phyloP scores from a whole-genome alignment of 2,329 filamentous ascomycete species.

The Coniella vitis region DNA sequence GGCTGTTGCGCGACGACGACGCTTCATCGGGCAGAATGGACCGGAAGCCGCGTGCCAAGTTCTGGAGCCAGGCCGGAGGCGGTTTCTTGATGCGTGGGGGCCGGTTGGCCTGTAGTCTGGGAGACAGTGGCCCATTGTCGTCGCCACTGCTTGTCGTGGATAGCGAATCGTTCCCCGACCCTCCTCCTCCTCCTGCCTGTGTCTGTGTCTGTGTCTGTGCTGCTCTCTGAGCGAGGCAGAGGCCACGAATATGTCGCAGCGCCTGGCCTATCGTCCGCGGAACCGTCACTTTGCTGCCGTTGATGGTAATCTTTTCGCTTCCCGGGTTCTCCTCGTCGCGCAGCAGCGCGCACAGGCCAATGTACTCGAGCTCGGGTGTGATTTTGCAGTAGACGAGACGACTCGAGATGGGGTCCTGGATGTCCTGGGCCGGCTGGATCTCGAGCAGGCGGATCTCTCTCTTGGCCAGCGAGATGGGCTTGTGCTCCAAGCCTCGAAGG shows the following conservation, averaged over 20 bases:
- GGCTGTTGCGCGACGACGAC: background rate
- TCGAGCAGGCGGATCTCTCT: conserved; percentile 12
- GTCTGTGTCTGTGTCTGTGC: background rate
- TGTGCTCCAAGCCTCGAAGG: conserved; percentile 7
- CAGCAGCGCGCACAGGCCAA: conserved; percentile 10
- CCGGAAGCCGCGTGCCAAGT: conserved; percentile 6
- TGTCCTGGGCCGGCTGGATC: conserved; percentile 6
- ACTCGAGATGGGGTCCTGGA: conserved; percentile 8
- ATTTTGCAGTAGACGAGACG: conserved; percentile 8
- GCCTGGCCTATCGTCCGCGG: conserved; percentile 5
- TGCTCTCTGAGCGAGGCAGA: conserved; percentile 1
- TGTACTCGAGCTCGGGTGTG: conserved; percentile 6
- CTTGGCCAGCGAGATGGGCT: conserved; percentile 5
- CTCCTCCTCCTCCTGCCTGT: background rate
- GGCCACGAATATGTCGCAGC: conserved; percentile 6
- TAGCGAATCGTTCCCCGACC: no score
- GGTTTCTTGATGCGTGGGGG: background rate
- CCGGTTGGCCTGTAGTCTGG: background rate
- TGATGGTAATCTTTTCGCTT: conserved; percentile 5
- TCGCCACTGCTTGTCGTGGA: background rate
- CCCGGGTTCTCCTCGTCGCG: conserved; percentile 2
- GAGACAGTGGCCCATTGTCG: background rate
- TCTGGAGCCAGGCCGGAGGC: conserved; percentile 7
- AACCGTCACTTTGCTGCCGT: conserved; percentile 3
- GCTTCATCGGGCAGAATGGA: conserved; percentile 3